Evolutionary conservation across 1,139 yeast species (phyloP), one percentile per base, ranked within the genome.

Genomic region (Magnusiomyces magnusii): DNA sequence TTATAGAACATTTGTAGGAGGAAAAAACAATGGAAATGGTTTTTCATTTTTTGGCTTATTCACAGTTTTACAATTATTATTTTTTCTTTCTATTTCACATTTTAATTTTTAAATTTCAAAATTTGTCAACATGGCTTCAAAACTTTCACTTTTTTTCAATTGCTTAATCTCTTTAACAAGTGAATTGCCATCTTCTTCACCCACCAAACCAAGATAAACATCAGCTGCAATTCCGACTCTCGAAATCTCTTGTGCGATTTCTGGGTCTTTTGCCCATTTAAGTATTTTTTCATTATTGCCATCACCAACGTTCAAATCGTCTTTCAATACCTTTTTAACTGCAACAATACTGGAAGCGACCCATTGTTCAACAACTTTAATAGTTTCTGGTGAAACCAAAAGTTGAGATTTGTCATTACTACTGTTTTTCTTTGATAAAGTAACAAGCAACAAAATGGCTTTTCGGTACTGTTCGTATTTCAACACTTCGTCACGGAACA

Each of bases 401-500:
- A n/a, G n/a, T n/a, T n/a, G n/a, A n/a, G n/a, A n/a, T n/a, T n/a
- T 15, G 15, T 27, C 9, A 28, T 19, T 21, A 28, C 2, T 19
- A 9, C 15, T 24, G 31, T 7, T 31, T 27, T 34, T 19, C 25
- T 50, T 31, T 50, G 19, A 10, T 21, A 31, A 19, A 50, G 19
- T 9, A 15, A 21, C 52, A 39, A 39, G 44, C 17, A n/a, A 17
- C 19, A 24, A 24, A 39, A 57, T 23, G 3, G 56, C 58, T 2
- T 42, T 19, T 5, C 47, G 28, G 39, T 53, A 56, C 21, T 52
- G 59, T 9, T 42, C 39, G 7, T 44, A 47, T 31, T 57, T 56
- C 24, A 56, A 31, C 27, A 66, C 58, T 39, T 68, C 73, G 62
- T 77, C 76, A 61, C 78, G 70, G 67, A 78, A 83, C 31, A 81